phyloP scores from a whole-genome alignment of 768 basidiomycete species.

The Kwoniella botswanensis region DNA sequence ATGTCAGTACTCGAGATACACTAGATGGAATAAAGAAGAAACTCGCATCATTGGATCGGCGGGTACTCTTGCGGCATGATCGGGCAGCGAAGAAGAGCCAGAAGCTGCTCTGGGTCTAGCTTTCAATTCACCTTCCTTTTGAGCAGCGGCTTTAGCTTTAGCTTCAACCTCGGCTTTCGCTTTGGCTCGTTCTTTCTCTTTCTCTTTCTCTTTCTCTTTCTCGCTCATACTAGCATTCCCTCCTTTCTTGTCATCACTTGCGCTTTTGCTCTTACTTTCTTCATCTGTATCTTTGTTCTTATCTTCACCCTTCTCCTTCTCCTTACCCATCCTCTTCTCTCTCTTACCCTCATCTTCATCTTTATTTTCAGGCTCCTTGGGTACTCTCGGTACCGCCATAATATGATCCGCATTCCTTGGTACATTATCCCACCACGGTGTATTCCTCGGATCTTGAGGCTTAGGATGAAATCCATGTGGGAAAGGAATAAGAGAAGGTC shows the following conservation, averaged over 20 bases:
- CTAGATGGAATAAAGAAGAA: background rate
- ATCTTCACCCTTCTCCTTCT: conserved; percentile 8
- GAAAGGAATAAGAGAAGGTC: conserved; percentile 49
- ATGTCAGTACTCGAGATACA: conserved; percentile 4
- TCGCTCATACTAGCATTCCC: conserved; percentile 5
- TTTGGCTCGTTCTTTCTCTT: conserved; percentile 20
- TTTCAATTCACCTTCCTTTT: conserved; percentile 3
- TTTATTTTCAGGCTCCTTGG: conserved; percentile 32
- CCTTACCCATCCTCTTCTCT: conserved; percentile 18
- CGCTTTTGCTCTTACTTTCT: background rate
- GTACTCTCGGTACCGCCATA: conserved; percentile 37
- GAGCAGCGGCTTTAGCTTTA: conserved; percentile 17
- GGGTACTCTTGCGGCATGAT: background rate
- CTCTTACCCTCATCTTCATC: conserved; percentile 9
- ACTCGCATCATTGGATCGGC: conserved; percentile 41
- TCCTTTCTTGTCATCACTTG: conserved; percentile 6
- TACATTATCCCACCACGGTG: conserved; percentile 51
- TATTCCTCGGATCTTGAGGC: conserved; percentile 38
- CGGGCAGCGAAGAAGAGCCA: background rate
- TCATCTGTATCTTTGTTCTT: background rate
- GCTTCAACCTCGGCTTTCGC: conserved; percentile 29
- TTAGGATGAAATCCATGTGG: conserved; percentile 51
- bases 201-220: conserved; percentile 22
- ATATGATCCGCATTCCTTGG: conserved; percentile 46
- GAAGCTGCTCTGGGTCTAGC: background rate